phyloP scores from a whole-genome alignment of 2,329 filamentous ascomycete species.

The Dichotomopilus funicola region DNA sequence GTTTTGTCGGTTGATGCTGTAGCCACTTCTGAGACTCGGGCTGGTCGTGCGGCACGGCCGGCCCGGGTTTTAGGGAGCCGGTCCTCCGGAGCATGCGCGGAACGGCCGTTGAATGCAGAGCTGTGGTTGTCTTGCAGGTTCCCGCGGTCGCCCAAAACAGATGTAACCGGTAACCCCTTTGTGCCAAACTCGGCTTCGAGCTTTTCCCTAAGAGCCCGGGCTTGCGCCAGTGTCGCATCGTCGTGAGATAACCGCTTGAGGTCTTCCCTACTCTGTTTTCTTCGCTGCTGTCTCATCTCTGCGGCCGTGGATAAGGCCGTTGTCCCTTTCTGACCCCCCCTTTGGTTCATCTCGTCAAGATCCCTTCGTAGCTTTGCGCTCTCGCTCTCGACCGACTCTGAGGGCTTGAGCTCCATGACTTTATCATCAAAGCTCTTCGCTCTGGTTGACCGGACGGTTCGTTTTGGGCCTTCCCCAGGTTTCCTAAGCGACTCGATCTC shows the following conservation, averaged over 20 bases:
- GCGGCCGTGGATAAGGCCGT: not conserved
- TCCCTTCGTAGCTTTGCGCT: slow-evolving; percentile 14
- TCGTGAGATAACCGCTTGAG: slow-evolving; percentile 12
- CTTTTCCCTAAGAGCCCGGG: slow-evolving; percentile 23
- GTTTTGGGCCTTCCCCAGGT: slow-evolving; percentile 12
- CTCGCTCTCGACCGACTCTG: slow-evolving; percentile 15
- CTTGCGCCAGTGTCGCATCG: slow-evolving; percentile 18
- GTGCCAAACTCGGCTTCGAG: slow-evolving; percentile 22
- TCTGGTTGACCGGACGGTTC: slow-evolving; percentile 17
- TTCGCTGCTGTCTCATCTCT: slow-evolving; percentile 4
- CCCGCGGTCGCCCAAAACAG: slow-evolving; percentile 21
- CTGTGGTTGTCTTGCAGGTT: slow-evolving; percentile 23
- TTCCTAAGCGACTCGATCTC: slow-evolving; percentile 43
- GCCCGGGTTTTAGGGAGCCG: not conserved
- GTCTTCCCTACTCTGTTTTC: slow-evolving; percentile 8
- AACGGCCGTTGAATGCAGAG: slow-evolving; percentile 18
- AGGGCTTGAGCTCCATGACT: slow-evolving; percentile 14
- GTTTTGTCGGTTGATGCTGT: slow-evolving; percentile 6
- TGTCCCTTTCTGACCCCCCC: slow-evolving; percentile 4
- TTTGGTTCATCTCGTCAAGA: slow-evolving; percentile 13
- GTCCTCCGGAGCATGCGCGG: slow-evolving; percentile 12
- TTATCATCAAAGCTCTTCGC: slow-evolving; percentile 28
- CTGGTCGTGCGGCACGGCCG: slow-evolving; percentile 7
- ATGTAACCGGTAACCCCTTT: slow-evolving; percentile 9
- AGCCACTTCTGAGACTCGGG: slow-evolving; percentile 2